phyloP scores from a whole-genome alignment of 306 rosid species.

The Mimosa bimucronata region DNA sequence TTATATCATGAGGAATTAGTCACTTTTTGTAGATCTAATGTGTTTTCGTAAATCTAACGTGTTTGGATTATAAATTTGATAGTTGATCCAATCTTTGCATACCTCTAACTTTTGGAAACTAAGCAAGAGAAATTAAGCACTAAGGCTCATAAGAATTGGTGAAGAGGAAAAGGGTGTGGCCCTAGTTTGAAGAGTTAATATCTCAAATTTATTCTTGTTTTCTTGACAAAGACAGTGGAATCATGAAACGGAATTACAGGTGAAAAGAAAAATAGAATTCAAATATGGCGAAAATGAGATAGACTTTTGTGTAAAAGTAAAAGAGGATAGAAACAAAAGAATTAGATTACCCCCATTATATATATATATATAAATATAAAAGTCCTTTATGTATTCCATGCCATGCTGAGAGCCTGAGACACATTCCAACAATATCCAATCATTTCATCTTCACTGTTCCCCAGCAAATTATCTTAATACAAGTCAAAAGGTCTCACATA shows the following conservation, averaged over 20 bases:
- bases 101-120: too few species aligned
- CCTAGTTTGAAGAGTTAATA: too few species aligned
- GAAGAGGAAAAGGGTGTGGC: too few species aligned
- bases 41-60: too few species aligned
- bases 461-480: background rate
- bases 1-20: too few species aligned
- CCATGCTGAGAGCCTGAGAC: background rate
- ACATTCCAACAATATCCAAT: conserved; percentile 9
- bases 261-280: background rate
- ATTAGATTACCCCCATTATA: conserved; percentile 11
- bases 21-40: too few species aligned
- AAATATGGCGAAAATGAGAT: background rate
- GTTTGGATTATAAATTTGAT: too few species aligned
- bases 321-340: conserved; percentile 24
- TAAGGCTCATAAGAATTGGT: too few species aligned
- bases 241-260: background rate
- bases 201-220: too few species aligned
- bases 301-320: background rate
- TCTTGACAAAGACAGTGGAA: too few species aligned
- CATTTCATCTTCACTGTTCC: conserved; percentile 7
- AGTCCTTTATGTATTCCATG: conserved; percentile 30
- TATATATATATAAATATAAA: background rate
- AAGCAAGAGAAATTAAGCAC: too few species aligned
- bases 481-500: background rate
- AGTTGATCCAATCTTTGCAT: too few species aligned